phyloP scores from a whole-genome alignment of 1,284 basidiomycete genomes.

The Pterula multifida region DNA sequence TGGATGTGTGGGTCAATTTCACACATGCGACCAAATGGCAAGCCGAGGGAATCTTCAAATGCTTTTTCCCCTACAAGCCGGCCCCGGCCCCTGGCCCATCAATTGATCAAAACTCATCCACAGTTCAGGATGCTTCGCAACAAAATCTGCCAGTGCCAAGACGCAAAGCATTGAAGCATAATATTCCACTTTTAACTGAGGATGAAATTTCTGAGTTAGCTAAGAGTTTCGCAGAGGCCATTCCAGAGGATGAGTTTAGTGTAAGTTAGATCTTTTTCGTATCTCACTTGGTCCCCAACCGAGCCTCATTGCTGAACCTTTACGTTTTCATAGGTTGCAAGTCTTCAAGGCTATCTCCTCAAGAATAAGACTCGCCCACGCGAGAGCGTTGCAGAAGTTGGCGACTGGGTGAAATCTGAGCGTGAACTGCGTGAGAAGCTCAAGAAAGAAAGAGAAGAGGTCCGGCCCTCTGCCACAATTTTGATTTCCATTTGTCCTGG shows the following conservation, averaged over 20 bases:
- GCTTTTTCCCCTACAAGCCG: slow-evolving; percentile 71
- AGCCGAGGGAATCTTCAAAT: slow-evolving; percentile 82
- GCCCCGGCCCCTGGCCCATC: slow-evolving; percentile 15
- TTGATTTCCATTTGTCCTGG: slow-evolving; percentile 7
- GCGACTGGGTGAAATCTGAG: slow-evolving; percentile 62
- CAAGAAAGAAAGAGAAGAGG: slow-evolving; percentile 79
- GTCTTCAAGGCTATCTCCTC: slow-evolving; percentile 72
- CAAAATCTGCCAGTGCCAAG: slow-evolving; percentile 52
- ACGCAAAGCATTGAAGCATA: slow-evolving; percentile 23
- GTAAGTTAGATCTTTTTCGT: slow-evolving; percentile 28
- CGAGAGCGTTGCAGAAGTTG: slow-evolving; percentile 70
- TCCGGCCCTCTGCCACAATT: slow-evolving; percentile 17
- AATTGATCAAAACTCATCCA: slow-evolving; percentile 17
- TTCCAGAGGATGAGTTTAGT: slow-evolving; percentile 74
- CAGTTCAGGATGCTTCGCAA: slow-evolving; percentile 43
- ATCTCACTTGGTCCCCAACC: not conserved
- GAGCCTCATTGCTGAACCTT: slow-evolving; percentile 5
- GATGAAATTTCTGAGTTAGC: slow-evolving; percentile 63
- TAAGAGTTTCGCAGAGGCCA: slow-evolving; percentile 63
- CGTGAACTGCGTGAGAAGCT: slow-evolving; percentile 71
- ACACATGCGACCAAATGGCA: slow-evolving; percentile 80
- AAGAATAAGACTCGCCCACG: slow-evolving; percentile 76
- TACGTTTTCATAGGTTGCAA: slow-evolving; percentile 46
- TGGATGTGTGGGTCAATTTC: slow-evolving; percentile 86
- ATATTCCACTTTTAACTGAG: slow-evolving; percentile 57